phyloP scores from a whole-genome alignment of 2,329 filamentous ascomycete genomes.

The Aspergillus arachidicola region DNA sequence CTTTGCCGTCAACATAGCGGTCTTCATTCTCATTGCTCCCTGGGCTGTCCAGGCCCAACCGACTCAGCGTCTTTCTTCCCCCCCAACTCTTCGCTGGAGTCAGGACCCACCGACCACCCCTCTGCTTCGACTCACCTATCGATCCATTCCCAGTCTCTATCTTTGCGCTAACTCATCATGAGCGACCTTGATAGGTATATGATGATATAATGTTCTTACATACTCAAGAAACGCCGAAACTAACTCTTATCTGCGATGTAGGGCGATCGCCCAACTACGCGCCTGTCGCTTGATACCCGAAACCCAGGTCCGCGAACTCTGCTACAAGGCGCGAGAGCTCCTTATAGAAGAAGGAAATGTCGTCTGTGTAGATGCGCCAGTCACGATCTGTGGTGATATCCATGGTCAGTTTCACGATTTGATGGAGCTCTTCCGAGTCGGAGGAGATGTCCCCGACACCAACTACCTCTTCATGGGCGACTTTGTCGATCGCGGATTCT shows the following conservation, averaged over 20 bases:
- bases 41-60: slow-evolving; percentile 13
- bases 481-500: slow-evolving; percentile 97
- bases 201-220: background rate
- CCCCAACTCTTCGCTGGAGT: slow-evolving; percentile 15
- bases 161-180: slow-evolving; percentile 56
- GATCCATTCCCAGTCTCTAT: slow-evolving; percentile 4
- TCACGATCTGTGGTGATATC: slow-evolving; percentile 97
- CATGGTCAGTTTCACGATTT: slow-evolving; percentile 96
- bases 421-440: slow-evolving; percentile 94
- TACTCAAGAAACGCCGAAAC: background rate
- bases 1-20: slow-evolving; percentile 22
- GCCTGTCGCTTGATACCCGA: slow-evolving; percentile 96
- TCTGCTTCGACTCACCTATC: slow-evolving; percentile 9
- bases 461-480: slow-evolving; percentile 99
- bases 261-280: slow-evolving; percentile 92
- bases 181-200: slow-evolving; percentile 88
- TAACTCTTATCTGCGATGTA: slow-evolving; percentile 41
- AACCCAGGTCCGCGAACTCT: slow-evolving; percentile 90
- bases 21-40: slow-evolving; percentile 14
- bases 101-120: slow-evolving; percentile 21
- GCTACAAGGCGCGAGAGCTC: slow-evolving; percentile 94
- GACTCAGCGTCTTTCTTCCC: slow-evolving; percentile 7
- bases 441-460: slow-evolving; percentile 90
- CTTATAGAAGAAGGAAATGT: slow-evolving; percentile 98
- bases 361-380: slow-evolving; percentile 89